phyloP scores from a whole-genome alignment of 2,329 filamentous ascomycete species.

The Epichloe aotearoae region DNA sequence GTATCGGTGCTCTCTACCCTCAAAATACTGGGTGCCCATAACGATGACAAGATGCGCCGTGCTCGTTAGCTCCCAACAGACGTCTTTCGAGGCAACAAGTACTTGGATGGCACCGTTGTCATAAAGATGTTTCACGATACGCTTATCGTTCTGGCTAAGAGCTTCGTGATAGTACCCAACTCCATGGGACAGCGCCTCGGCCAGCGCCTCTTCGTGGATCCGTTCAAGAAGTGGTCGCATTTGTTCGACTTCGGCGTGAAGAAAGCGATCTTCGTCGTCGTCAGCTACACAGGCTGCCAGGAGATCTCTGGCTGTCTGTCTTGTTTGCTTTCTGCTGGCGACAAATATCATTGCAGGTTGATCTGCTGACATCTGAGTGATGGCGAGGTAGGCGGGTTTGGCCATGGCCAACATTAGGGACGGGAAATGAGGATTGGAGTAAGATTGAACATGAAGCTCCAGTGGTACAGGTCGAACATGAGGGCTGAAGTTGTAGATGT shows the following conservation, averaged over 20 bases:
- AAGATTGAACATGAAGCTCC: conserved; percentile 90
- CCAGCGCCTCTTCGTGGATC: conserved; percentile 74
- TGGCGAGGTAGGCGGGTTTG: conserved; percentile 79
- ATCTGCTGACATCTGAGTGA: conserved; percentile 75
- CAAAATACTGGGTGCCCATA: conserved; percentile 97
- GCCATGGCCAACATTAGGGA: conserved; percentile 98
- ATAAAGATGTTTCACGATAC: conserved; percentile 87
- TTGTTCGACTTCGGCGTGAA: conserved; percentile 73
- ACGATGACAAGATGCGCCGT: conserved; percentile 85
- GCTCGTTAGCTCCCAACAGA: conserved; percentile 88
- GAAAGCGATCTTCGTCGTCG: conserved; percentile 85
- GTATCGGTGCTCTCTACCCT: conserved; percentile 92
- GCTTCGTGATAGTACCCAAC: conserved; percentile 97
- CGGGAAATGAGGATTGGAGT: conserved; percentile 90
- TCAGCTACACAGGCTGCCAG: conserved; percentile 78
- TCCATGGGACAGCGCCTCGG: conserved; percentile 82
- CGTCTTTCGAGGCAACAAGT: conserved; percentile 63
- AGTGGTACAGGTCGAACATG: conserved; percentile 78
- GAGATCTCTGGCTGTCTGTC: conserved; percentile 74
- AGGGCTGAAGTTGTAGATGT: conserved; percentile 97
- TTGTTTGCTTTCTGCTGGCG: conserved; percentile 83
- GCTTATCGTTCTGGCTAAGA: conserved; percentile 74
- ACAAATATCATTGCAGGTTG: conserved; percentile 90
- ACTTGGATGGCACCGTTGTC: conserved; percentile 82
- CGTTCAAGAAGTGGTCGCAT: conserved; percentile 69